Base-by-base conservation (phyloP, 163 green algal species). In the Smithsoniella earleae region DNA sequence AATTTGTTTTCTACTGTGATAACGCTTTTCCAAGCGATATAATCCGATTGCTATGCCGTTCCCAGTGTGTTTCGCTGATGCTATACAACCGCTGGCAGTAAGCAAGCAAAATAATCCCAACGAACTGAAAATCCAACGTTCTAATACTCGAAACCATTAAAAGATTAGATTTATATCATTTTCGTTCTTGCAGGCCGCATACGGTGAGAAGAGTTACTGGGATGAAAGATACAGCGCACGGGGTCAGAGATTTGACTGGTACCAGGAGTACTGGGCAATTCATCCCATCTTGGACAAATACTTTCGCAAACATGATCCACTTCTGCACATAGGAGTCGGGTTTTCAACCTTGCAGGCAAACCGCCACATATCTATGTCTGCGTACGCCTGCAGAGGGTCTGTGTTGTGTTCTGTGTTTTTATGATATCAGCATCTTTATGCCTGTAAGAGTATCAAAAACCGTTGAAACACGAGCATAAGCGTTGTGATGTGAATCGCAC, bases 291-390 rank as follows among this genome's bases (percentile, higher is more conserved):
- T 69, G 3, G 30, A 1, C 31, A 43, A 38, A 3, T 40, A 45
- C 27, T 34, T 8, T 43, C 6, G 28, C 18, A 30, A 30, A 5
- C 31, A 4, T 18, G 16, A 69, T 4, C 58, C 58, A 28, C 22
- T 69, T 1, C 58, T 69, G 30, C 58, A 69, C 5, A 33, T 69
- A 16, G 58, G 58, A 22, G 58, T 69, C 5, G 58, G 58, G 16
- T 34, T 69, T 18, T 38, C n/a, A 4, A 69, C 58, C 25, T 34
- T 69, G 58, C 58, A 69, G 58, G 58, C 25, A 64, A n/a, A n/a
- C 13, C 40, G 10, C 10, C 40, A 22, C 40, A 22, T 13, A 10
- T 49, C 40, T 49, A 13, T 13, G 40, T 13, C 40, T 49, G 40
- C 40, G 13, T 10, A 22, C 10, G 40, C 40, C 13, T 10, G 10